phyloP scores from a whole-genome alignment of 1,139 yeast genomes.

The Suhomyces bokatorum region DNA sequence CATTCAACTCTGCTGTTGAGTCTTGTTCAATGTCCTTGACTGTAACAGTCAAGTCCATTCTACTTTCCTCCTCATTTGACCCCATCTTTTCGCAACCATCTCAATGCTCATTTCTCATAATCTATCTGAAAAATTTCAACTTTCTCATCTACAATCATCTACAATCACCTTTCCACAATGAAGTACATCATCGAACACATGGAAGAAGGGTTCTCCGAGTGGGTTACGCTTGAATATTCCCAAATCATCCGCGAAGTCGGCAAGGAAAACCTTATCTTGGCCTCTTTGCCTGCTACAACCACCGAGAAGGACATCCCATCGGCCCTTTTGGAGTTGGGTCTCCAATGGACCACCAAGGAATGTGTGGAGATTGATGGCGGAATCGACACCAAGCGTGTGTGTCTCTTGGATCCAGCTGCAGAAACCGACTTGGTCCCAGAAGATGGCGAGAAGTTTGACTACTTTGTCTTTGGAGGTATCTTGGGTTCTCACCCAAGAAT shows the following conservation, averaged over 20 bases:
- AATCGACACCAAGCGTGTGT: conserved; percentile 56
- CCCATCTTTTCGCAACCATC: not conserved
- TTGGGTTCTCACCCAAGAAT: conserved; percentile 96
- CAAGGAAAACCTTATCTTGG: conserved; percentile 65
- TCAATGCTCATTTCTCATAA: not conserved
- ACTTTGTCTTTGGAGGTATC: conserved; percentile 94
- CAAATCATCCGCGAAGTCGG: conserved; percentile 86
- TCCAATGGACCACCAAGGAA: conserved; percentile 81
- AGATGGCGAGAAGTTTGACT: conserved; percentile 68
- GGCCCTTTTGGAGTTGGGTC: conserved; percentile 57
- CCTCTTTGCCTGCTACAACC: conserved; percentile 71
- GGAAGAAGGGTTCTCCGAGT: conserved; percentile 95
- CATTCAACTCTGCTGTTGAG: no score
- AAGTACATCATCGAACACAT: conserved; percentile 94
- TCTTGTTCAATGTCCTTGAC: no score
- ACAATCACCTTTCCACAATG: conserved; percentile 39
- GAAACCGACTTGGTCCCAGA: conserved; percentile 66
- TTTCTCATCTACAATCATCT: not conserved
- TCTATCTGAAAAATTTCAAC: not conserved
- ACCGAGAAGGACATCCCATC: conserved; percentile 66
- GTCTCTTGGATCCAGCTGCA: conserved; percentile 89
- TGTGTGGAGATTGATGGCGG: conserved; percentile 52
- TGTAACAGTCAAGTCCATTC: no score
- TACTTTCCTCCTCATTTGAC: no score
- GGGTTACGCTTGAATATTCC: conserved; percentile 88